Conservation (phyloP, 148 eudicot species). For the Camellia sinensis region DNA sequence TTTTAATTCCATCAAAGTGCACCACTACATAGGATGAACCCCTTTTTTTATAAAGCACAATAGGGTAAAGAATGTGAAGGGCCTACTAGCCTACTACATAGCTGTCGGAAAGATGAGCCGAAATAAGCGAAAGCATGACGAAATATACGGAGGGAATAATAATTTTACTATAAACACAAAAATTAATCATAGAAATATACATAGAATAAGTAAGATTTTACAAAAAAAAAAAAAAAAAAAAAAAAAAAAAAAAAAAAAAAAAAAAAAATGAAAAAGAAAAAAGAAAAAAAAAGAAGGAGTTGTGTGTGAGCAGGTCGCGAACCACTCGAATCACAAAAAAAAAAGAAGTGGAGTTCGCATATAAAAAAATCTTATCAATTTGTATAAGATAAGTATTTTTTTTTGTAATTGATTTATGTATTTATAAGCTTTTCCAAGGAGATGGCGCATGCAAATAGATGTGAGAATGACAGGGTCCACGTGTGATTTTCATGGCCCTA, state of each 20-base stretch:
- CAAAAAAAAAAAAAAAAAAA: too few species aligned
- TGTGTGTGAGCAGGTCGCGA: too few species aligned
- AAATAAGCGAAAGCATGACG: slow-evolving; percentile 60
- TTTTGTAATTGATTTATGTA: too few species aligned
- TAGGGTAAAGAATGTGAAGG: neutral
- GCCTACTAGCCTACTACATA: neutral
- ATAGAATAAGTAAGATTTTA: slow-evolving; percentile 17
- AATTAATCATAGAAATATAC: too few species aligned
- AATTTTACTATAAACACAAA: too few species aligned
- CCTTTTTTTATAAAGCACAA: neutral
- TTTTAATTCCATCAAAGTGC: slow-evolving; percentile 24
- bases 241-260: too few species aligned
- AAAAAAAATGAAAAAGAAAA: too few species aligned
- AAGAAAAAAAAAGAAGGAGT: too few species aligned
- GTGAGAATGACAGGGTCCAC: slow-evolving; percentile 24
- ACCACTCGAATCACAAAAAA: too few species aligned
- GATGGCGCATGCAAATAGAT: slow-evolving; percentile 27
- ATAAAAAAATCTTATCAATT: too few species aligned
- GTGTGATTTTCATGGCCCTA: slow-evolving; percentile 19
- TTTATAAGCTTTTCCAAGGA: neutral
- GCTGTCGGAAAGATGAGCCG: slow-evolving; percentile 23
- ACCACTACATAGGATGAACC: slow-evolving; percentile 17
- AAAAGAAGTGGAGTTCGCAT: too few species aligned
- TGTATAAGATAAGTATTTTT: too few species aligned
- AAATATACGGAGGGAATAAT: neutral